These are phyloP conservation scores for Chlorella sp. DNA, from an alignment of 139 green algal genomes.

Conservation along the genomic window DNA sequence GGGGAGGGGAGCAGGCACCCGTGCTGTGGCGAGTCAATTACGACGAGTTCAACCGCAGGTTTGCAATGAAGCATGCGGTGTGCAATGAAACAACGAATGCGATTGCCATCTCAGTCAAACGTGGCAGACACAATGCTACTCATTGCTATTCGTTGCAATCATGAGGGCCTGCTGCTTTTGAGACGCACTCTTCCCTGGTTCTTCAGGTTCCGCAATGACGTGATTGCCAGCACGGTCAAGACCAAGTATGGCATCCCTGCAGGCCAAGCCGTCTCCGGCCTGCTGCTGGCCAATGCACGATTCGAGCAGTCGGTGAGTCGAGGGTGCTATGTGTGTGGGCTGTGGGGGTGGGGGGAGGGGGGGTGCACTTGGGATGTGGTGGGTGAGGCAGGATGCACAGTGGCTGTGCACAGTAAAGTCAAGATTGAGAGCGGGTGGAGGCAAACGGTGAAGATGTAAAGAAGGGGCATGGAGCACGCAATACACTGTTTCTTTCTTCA, in stretches of 20 bases:
- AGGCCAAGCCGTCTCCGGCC: constrained; percentile 55
- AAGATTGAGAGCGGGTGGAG: too few species aligned
- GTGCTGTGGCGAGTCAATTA: constrained; percentile 73
- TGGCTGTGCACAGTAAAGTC: too few species aligned
- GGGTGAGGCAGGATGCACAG: too few species aligned
- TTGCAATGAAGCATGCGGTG: background rate
- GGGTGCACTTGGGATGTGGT: too few species aligned
- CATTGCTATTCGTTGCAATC: too few species aligned
- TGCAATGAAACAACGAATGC: too few species aligned
- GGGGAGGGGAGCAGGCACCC: background rate
- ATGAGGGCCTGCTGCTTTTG: background rate
- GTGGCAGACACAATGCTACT: too few species aligned
- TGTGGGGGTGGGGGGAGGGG: background rate
- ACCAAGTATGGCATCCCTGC: constrained; percentile 52
- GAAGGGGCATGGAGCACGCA: too few species aligned
- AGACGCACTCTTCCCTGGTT: too few species aligned
- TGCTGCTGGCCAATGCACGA: constrained; percentile 56
- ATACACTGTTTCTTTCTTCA: too few species aligned
- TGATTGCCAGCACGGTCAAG: constrained; percentile 50
- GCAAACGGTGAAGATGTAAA: too few species aligned
- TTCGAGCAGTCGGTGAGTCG: constrained; percentile 37
- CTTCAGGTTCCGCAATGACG: constrained; percentile 47
- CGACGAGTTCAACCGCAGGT: constrained; percentile 79
- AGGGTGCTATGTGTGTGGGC: background rate
- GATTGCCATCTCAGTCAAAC: too few species aligned